Evolutionary conservation across 371 early-diverging fungal species (phyloP).

Genomic region (Lichtheimia hyalospora): DNA sequence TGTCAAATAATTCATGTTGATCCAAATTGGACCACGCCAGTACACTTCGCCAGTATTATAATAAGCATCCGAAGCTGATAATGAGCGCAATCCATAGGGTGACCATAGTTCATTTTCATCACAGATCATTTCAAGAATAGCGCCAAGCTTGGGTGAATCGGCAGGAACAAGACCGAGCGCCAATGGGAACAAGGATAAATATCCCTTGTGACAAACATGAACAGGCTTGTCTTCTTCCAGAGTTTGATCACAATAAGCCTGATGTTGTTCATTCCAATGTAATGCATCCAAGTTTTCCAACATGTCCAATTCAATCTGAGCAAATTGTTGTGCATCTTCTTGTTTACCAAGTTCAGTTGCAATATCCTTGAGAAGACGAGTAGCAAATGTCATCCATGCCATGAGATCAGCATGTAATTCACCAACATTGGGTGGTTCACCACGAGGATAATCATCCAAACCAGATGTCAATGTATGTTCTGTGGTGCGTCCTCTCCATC

Average conservation of each 20-base stretch:
- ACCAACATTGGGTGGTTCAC: constrained; percentile 66
- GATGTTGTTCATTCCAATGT: constrained; percentile 79
- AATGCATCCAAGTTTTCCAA: constrained; percentile 48
- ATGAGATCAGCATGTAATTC: constrained; percentile 92
- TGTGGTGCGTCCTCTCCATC: constrained; percentile 90
- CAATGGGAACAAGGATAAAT: constrained; percentile 83
- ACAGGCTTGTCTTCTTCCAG: constrained; percentile 46
- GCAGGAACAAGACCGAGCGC: constrained; percentile 72
- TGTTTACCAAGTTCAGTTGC: constrained; percentile 55
- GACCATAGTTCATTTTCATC: constrained; percentile 83
- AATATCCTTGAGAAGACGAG: constrained; percentile 68
- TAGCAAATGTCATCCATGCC: constrained; percentile 87
- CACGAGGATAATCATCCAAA: constrained; percentile 95
- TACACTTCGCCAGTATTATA: constrained; percentile 89
- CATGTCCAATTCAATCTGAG: constrained; percentile 47
- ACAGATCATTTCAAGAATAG: constrained; percentile 74
- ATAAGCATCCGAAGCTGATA: constrained; percentile 72
- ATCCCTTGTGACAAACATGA: constrained; percentile 87
- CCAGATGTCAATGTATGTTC: constrained; percentile 92
- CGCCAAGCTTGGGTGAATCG: constrained; percentile 68
- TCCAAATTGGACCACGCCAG: constrained; percentile 96
- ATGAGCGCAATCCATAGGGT: constrained; percentile 76
- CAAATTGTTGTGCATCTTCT: constrained; percentile 55
- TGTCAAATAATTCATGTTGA: constrained; percentile 89
- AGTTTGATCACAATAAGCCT: constrained; percentile 81